Percentiles rank a stretch among this genome's conserved stretches.
Conservation (phyloP, 2,329 filamentous ascomycete species). For the Colletotrichum navitas region DNA sequence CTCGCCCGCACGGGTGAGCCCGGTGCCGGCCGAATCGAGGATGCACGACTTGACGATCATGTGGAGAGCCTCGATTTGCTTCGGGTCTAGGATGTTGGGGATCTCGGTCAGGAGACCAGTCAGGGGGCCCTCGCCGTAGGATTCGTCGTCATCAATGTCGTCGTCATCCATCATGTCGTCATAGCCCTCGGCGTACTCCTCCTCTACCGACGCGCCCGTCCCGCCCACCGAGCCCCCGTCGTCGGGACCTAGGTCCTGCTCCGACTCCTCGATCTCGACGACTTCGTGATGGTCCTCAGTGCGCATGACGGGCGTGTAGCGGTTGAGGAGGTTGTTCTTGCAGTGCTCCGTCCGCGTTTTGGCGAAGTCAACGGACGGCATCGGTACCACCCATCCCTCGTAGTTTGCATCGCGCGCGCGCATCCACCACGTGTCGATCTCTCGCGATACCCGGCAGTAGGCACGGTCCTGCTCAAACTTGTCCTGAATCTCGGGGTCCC, state of each 20-base stretch:
- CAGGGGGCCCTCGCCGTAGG: conserved; percentile 82
- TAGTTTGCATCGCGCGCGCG: conserved; percentile 71
- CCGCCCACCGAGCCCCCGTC: conserved; percentile 50
- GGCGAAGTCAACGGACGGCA: conserved; percentile 72
- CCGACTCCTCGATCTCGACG: conserved; percentile 65
- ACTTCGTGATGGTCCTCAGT: conserved; percentile 57
- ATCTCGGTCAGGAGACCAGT: conserved; percentile 92
- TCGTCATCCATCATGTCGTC: conserved; percentile 74
- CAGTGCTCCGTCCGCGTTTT: conserved; percentile 69
- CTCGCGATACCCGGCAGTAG: conserved; percentile 72
- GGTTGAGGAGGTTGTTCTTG: conserved; percentile 69
- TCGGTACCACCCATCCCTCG: conserved; percentile 68
- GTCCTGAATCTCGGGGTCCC: conserved; percentile 65
- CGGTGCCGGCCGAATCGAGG: conserved; percentile 82
- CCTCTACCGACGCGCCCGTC: conserved; percentile 20
- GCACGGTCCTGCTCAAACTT: conserved; percentile 70
- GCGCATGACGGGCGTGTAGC: conserved; percentile 57
- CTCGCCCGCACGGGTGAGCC: conserved; percentile 74
- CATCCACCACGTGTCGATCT: conserved; percentile 76
- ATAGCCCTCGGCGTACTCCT: conserved; percentile 50
- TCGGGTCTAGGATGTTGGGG: conserved; percentile 91
- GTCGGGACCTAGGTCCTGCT: conserved; percentile 62
- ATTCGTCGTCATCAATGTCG: conserved; percentile 80
- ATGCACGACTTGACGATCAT: conserved; percentile 99
- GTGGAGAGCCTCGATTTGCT: conserved; percentile 94